These are phyloP conservation scores for Tylopilus cervinicoccineus DNA, from an alignment of 768 basidiomycete genomes.

Conservation along the genomic window DNA sequence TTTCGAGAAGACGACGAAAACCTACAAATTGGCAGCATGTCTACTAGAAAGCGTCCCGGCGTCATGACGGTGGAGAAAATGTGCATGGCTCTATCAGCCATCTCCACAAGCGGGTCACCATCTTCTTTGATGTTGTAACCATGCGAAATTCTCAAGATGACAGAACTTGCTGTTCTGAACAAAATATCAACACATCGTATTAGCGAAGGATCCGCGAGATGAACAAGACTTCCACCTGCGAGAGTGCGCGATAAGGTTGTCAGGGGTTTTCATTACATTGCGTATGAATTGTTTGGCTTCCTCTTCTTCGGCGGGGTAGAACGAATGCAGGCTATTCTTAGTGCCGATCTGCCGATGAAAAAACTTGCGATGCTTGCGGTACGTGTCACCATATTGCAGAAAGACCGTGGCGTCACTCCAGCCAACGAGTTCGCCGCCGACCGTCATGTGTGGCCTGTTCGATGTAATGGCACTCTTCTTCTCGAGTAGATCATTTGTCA, in stretches of 20 bases:
- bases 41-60: slow-evolving; percentile 12
- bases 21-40: slow-evolving; percentile 10
- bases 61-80: slow-evolving; percentile 5
- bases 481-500: slow-evolving; percentile 11
- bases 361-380: slow-evolving; percentile 7
- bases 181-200: too few relatives aligned
- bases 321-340: slow-evolving; percentile 3
- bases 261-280: slow-evolving; percentile 1
- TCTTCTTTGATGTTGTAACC: slow-evolving; percentile 32
- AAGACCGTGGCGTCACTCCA: slow-evolving; percentile 1
- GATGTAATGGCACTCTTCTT: slow-evolving; percentile 8
- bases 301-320: slow-evolving; percentile 3
- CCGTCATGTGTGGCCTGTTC: slow-evolving; percentile 5
- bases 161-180: slow-evolving; percentile 31
- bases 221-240: neutral
- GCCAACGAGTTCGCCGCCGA: slow-evolving; percentile 21
- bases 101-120: slow-evolving; percentile 31
- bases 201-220: too few relatives aligned
- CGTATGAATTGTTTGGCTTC: slow-evolving; percentile 4
- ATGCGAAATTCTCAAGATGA: slow-evolving; percentile 34
- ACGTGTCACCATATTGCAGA: slow-evolving; percentile 7
- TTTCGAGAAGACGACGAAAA: neutral
- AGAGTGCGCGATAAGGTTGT: slow-evolving; percentile 2
- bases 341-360: slow-evolving; percentile 7
- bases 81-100: slow-evolving; percentile 22